Conservation (phyloP, 306 rosid species). For the Fragaria ananassa region DNA sequence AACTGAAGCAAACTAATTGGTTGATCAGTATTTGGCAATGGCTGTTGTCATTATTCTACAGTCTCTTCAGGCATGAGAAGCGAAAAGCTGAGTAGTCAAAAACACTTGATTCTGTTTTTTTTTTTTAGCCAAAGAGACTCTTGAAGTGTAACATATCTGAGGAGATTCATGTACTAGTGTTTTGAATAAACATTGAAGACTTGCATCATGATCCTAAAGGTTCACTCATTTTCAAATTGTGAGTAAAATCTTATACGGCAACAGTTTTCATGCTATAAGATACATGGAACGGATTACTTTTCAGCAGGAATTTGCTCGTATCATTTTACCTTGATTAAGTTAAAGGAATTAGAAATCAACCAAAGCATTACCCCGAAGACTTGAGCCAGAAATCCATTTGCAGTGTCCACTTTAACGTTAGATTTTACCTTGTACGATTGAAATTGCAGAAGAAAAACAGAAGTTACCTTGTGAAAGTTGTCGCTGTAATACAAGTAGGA, state of each 20-base stretch:
- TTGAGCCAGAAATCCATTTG: neutral
- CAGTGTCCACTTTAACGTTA: no score
- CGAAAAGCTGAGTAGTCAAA: conserved; percentile 49
- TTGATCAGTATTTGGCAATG: conserved; percentile 58
- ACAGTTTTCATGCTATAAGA: neutral
- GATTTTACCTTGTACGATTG: neutral
- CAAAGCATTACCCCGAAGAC: neutral
- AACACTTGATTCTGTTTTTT: neutral
- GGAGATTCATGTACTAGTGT: neutral
- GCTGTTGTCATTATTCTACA: conserved; percentile 54
- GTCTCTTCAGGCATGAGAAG: conserved; percentile 45
- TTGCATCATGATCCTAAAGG: neutral
- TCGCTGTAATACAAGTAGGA: no score
- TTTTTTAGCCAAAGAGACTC: neutral
- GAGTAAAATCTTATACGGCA: neutral
- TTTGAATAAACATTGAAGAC: neutral
- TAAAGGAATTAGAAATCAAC: neutral
- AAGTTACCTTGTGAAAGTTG: neutral
- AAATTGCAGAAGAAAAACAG: neutral
- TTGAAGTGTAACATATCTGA: conserved; percentile 11
- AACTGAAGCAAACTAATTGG: conserved; percentile 50
- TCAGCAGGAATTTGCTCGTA: neutral
- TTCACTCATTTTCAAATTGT: neutral
- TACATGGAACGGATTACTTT: no score
- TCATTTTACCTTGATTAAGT: neutral